These are phyloP conservation scores for Phytophthora crassamura DNA, from an alignment of 352 stramenopile genomes.

Conservation along the genomic window DNA sequence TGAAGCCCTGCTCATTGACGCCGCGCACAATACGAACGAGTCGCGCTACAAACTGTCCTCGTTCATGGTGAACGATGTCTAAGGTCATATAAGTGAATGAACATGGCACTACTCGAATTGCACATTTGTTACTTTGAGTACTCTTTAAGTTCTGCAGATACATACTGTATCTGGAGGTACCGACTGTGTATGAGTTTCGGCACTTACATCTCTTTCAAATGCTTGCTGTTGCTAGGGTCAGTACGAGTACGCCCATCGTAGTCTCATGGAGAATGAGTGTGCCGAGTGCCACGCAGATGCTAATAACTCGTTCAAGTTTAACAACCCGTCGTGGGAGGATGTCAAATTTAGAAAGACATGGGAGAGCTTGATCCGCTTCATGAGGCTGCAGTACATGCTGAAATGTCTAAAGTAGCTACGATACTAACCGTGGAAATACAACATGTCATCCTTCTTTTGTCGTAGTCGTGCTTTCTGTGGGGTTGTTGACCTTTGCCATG, in stretches of 20 bases:
- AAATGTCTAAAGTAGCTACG: too few species aligned
- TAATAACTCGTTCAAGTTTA: slow-evolving; percentile 1
- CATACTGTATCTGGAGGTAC: not conserved
- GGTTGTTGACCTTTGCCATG: too few species aligned
- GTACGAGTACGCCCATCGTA: slow-evolving; percentile 3
- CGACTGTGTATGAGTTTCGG: not conserved
- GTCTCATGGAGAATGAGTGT: slow-evolving; percentile 10
- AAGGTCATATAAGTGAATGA: not conserved
- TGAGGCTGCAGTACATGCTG: too few species aligned
- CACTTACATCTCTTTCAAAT: not conserved
- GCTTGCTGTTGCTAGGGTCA: slow-evolving; percentile 2
- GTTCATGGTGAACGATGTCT: slow-evolving; percentile 5
- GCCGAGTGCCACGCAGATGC: slow-evolving; percentile 3
- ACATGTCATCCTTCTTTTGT: too few species aligned
- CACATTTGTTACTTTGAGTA: not conserved
- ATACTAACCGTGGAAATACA: too few species aligned
- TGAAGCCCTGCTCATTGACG: slow-evolving; percentile 5
- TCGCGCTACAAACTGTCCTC: slow-evolving; percentile 8
- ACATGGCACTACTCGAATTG: too few species aligned
- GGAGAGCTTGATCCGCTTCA: not conserved
- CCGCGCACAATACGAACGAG: slow-evolving; percentile 8
- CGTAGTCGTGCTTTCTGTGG: too few species aligned
- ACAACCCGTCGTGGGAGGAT: not conserved
- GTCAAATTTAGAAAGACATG: slow-evolving; percentile 8
- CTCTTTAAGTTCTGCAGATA: not conserved